phyloP scores from a whole-genome alignment of 768 basidiomycete genomes.

The Pleurotus tuber-regium region DNA sequence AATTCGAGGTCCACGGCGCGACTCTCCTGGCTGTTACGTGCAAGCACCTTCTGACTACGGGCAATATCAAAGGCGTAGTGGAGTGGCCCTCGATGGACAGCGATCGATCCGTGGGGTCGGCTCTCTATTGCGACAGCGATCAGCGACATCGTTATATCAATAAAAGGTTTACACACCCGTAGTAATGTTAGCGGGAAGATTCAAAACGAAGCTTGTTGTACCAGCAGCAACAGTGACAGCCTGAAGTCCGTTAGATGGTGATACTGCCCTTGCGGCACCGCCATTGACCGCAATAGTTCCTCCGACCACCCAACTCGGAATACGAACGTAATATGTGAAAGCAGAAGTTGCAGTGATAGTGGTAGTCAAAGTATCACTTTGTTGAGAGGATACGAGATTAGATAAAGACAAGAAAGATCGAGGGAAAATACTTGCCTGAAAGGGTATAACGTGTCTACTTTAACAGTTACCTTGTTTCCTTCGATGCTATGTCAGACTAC shows the following conservation, averaged over 20 bases:
- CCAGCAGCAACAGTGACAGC: constrained; percentile 37
- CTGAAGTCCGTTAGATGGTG: constrained; percentile 43
- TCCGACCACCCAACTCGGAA: constrained; percentile 47
- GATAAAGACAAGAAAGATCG: neutral
- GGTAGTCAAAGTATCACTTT: constrained; percentile 41
- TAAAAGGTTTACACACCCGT: constrained; percentile 29
- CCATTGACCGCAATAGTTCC: constrained; percentile 45
- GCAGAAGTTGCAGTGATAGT: constrained; percentile 39
- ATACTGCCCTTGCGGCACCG: constrained; percentile 31
- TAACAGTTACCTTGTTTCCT: constrained; percentile 43
- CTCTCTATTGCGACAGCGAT: constrained; percentile 32
- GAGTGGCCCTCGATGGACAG: constrained; percentile 52
- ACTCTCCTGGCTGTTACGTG: constrained; percentile 39
- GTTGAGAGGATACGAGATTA: too few relatives aligned
- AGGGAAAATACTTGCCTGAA: constrained; percentile 26
- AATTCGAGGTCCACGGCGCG: constrained; percentile 49
- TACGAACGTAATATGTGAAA: constrained; percentile 47
- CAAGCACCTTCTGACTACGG: constrained; percentile 35
- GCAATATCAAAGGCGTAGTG: constrained; percentile 54
- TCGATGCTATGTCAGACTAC: neutral
- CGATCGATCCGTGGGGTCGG: constrained; percentile 49
- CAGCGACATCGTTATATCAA: neutral
- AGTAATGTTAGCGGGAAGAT: constrained; percentile 46
- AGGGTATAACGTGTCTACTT: constrained; percentile 47
- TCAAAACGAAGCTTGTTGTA: constrained; percentile 40